Evolutionary conservation across 768 basidiomycete genomes (phyloP), one percentile per base, ranked within the genome.

Genomic region (Boletus eberwhitei): DNA sequence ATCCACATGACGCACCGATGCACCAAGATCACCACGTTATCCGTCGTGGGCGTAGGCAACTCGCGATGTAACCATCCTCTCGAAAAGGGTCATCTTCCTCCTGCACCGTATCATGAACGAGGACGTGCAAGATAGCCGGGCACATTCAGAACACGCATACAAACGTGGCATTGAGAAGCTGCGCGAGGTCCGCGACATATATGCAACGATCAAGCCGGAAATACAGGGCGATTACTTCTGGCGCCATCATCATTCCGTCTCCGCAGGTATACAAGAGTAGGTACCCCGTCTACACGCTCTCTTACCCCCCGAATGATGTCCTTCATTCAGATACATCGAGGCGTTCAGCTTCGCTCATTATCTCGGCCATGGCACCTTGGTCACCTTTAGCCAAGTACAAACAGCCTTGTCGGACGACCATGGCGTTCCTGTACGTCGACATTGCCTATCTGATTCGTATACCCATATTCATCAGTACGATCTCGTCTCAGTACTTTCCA

Each of bases 81-180:
- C 93, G 48, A 99, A 99, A 71, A 95, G 92, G 73, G 77, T 85
- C 59, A 98, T 99, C 59, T 98, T 98, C 67, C 84, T 92, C 38
- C 78, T 98, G 5, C 96, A 98, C 65, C 87, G 93, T 47, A 74
- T 86, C 54, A 71, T 79, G 60, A 76, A 74, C 35, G 79, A 80
- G 50, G 74, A 75, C 16, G 66, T 64, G 17, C 48, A 62, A 49
- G 59, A 67, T 2, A 62, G 64, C 36, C 47, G 42, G n/a, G 54
- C 64, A 45, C 59, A 61, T n/a, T 71, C 75, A 26, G 66, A 69
- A 31, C 71, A 67, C 34, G 86, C 86, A 4, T 83, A 79, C 3
- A 63, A 74, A 22, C 73, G 75, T 35, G 86, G 78, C 4, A 75
- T 77, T 40, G 74, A 76, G 48, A 91, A 88, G 63, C 79, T 94